phyloP scores from a whole-genome alignment of 495 filamentous ascomycete species.

The Opeltia flavorubescens region DNA sequence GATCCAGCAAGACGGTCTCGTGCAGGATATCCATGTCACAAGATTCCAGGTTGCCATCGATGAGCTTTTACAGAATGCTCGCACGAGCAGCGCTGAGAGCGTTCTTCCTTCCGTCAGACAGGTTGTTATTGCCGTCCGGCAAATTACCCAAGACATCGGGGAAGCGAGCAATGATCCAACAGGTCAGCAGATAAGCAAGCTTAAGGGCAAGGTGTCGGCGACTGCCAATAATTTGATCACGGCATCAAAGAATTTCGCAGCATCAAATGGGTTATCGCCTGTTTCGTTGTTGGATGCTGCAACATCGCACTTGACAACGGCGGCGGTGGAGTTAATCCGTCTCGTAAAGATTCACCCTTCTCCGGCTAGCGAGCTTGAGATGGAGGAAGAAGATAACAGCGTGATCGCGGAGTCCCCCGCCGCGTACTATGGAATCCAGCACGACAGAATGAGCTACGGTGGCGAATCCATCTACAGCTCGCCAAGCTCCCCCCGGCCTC shows the following conservation, averaged over 20 bases:
- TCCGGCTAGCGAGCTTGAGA: conserved; percentile 56
- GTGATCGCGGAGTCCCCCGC: conserved; percentile 30
- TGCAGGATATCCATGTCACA: conserved; percentile 85
- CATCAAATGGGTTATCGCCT: conserved; percentile 70
- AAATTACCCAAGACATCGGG: conserved; percentile 62
- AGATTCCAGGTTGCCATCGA: conserved; percentile 93
- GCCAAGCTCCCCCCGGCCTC: conserved; percentile 29
- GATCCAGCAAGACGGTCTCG: conserved; percentile 54
- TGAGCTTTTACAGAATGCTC: conserved; percentile 68
- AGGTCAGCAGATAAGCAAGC: conserved; percentile 43
- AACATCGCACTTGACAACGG: conserved; percentile 76
- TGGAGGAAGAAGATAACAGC: conserved; percentile 49
- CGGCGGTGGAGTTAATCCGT: conserved; percentile 72
- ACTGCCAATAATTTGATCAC: conserved; percentile 95
- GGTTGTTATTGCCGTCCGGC: conserved; percentile 64
- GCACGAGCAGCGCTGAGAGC: conserved; percentile 52
- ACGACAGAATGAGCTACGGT: conserved; percentile 27
- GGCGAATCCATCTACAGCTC: conserved; percentile 40
- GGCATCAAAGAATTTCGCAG: conserved; percentile 78
- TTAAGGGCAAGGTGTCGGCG: conserved; percentile 66
- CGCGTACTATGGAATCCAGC: conserved; percentile 35
- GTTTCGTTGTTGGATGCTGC: conserved; percentile 92
- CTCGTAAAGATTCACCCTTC: conserved; percentile 73
- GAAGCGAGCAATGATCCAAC: conserved; percentile 28
- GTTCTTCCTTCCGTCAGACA: conserved; percentile 70